Evolutionary conservation across 345 rosid genomes (phyloP).

Genomic region (Camelina neglecta): DNA sequence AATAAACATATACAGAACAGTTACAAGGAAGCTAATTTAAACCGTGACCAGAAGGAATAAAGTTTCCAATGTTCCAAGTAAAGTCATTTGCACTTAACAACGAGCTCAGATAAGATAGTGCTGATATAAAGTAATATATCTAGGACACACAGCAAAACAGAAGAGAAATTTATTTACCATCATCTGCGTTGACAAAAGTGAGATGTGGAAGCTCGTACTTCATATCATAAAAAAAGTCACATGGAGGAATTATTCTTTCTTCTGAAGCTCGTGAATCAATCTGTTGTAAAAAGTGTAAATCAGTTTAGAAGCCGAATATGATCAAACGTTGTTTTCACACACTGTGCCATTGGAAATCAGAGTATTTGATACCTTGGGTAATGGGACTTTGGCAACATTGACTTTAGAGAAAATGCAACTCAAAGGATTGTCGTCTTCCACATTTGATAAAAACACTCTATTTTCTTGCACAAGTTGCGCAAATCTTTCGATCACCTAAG

Average conservation of each 20-base stretch:
- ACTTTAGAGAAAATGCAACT: conserved; percentile 43
- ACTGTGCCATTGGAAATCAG: background rate
- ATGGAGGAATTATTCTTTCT: conserved; percentile 31
- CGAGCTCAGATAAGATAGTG: background rate
- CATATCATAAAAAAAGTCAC: conserved; percentile 49
- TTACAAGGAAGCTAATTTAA: background rate
- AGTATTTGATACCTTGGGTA: conserved; percentile 37
- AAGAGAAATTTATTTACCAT: background rate
- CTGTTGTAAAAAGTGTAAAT: conserved; percentile 18
- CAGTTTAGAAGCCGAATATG: background rate
- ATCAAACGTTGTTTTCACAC: background rate
- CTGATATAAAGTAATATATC: background rate
- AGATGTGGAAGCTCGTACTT: conserved; percentile 18
- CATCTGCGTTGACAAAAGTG: background rate
- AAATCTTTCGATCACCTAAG: conserved; percentile 45
- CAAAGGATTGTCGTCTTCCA: conserved; percentile 53
- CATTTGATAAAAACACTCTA: conserved; percentile 51
- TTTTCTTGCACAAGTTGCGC: conserved; percentile 28
- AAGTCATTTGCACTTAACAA: too few species aligned
- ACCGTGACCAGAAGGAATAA: background rate
- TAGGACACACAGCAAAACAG: background rate
- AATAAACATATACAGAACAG: background rate
- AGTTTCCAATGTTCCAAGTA: background rate
- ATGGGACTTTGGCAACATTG: conserved; percentile 38
- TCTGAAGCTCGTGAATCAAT: conserved; percentile 36